Percentiles rank a stretch among this genome's conserved stretches.
Evolutionary conservation across 140 eudicot genomes (phyloP).

Genomic region (Oenanthe javanica): DNA sequence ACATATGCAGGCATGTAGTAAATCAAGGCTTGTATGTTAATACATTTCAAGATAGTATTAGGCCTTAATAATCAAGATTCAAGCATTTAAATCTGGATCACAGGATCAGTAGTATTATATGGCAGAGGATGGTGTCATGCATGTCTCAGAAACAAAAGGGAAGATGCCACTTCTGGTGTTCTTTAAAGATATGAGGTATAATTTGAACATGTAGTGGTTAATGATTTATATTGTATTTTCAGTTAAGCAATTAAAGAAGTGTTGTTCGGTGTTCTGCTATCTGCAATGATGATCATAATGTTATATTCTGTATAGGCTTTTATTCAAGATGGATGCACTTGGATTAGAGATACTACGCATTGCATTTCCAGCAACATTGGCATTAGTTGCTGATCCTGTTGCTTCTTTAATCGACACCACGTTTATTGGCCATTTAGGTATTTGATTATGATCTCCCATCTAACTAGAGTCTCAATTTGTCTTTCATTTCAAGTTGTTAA

Average conservation of each 20-base stretch:
- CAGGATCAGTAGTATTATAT: not conserved
- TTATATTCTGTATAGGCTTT: conserved; percentile 10
- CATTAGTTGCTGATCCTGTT: conserved; percentile 75
- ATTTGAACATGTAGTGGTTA: not conserved
- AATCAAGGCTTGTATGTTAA: not conserved
- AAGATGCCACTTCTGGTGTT: conserved; percentile 38
- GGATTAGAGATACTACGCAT: conserved; percentile 39
- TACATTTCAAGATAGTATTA: not conserved
- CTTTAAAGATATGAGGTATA: conserved; percentile 48
- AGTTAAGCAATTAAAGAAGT: not conserved
- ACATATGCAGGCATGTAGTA: no score
- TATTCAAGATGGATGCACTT: conserved; percentile 52
- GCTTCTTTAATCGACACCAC: conserved; percentile 73
- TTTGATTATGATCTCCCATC: not conserved
- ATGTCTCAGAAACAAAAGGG: conserved; percentile 19
- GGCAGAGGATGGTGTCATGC: conserved; percentile 18
- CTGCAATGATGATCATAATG: not conserved
- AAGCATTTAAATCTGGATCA: not conserved
- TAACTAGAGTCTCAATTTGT: no score
- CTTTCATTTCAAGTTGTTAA: not conserved
- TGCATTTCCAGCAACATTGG: conserved; percentile 42
- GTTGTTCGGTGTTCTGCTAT: no score
- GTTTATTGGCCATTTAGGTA: conserved; percentile 74
- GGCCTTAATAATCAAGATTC: not conserved
- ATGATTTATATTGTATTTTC: not conserved